A percentile compares a stretch with the other conserved stretches of the same genome.
Conservation (phyloP, 2,329 filamentous ascomycete genomes). For the Cephalotrichum gorgonifer region DNA sequence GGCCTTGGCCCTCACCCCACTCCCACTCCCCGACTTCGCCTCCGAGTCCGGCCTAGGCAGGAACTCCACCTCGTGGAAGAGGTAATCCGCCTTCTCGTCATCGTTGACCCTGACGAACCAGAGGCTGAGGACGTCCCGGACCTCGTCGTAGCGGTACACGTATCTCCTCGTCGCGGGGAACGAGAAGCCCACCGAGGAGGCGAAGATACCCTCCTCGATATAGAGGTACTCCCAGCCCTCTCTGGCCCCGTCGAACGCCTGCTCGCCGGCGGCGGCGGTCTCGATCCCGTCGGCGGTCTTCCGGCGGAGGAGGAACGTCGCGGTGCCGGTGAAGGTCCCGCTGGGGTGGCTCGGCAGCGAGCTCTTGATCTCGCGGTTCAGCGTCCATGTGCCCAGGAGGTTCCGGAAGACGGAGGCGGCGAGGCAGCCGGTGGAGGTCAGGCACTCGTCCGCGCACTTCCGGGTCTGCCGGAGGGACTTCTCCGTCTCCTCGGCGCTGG, state of each 20-base stretch:
- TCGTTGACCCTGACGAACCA: slow-evolving; percentile 65
- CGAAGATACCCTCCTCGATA: slow-evolving; percentile 56
- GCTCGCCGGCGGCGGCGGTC: slow-evolving; percentile 14
- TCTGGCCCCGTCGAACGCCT: slow-evolving; percentile 14
- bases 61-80: slow-evolving; percentile 68
- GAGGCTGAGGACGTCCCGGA: slow-evolving; percentile 49
- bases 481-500: slow-evolving; percentile 26
- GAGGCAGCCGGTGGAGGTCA: slow-evolving; percentile 40
- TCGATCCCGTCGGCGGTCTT: slow-evolving; percentile 44
- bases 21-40: neutral
- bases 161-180: slow-evolving; percentile 58
- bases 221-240: slow-evolving; percentile 54
- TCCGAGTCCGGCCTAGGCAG: slow-evolving; percentile 18
- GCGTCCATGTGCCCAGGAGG: slow-evolving; percentile 59
- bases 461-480: slow-evolving; percentile 36
- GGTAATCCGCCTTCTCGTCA: slow-evolving; percentile 51
- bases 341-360: slow-evolving; percentile 47
- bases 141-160: slow-evolving; percentile 59
- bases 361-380: slow-evolving; percentile 47
- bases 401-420: slow-evolving; percentile 59
- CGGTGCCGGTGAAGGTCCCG: slow-evolving; percentile 54
- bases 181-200: slow-evolving; percentile 39
- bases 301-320: slow-evolving; percentile 51
- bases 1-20: slow-evolving; percentile 38
- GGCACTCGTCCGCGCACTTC: slow-evolving; percentile 26